Evolutionary conservation across 129 eudicot species (phyloP).

Genomic region (Flaveria ramosissima): DNA sequence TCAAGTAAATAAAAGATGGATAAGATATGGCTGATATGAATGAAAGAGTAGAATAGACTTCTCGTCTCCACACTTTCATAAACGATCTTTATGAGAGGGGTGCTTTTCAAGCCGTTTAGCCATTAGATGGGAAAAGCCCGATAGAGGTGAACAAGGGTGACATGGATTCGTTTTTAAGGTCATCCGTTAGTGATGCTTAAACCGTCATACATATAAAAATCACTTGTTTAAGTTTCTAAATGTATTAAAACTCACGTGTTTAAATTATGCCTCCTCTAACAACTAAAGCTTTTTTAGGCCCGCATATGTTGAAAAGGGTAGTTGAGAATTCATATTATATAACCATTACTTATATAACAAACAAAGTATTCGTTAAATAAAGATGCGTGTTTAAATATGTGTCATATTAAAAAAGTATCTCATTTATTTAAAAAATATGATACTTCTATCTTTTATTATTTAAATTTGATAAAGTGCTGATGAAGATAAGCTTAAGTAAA

Average conservation of each 20-base stretch:
- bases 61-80: too few relatives aligned
- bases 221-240: background rate
- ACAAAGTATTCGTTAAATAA: background rate
- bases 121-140: too few relatives aligned
- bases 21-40: too few relatives aligned
- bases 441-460: background rate
- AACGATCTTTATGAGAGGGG: too few relatives aligned
- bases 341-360: background rate
- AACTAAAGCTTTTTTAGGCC: background rate
- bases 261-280: background rate
- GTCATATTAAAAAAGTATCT: background rate
- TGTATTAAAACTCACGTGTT: background rate
- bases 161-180: too few relatives aligned
- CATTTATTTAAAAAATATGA: background rate
- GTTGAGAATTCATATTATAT: slow-evolving; percentile 15
- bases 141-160: too few relatives aligned
- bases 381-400: background rate
- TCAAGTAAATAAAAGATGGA: too few relatives aligned
- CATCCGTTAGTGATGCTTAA: too few relatives aligned
- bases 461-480: background rate
- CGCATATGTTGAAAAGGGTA: background rate
- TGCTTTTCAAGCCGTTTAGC: too few relatives aligned
- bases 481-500: background rate
- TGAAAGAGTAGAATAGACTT: too few relatives aligned
- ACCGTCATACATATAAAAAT: background rate